These are phyloP conservation scores for Golubevia sp. DNA, from an alignment of 1,284 basidiomycete genomes.

Conservation along the genomic window DNA sequence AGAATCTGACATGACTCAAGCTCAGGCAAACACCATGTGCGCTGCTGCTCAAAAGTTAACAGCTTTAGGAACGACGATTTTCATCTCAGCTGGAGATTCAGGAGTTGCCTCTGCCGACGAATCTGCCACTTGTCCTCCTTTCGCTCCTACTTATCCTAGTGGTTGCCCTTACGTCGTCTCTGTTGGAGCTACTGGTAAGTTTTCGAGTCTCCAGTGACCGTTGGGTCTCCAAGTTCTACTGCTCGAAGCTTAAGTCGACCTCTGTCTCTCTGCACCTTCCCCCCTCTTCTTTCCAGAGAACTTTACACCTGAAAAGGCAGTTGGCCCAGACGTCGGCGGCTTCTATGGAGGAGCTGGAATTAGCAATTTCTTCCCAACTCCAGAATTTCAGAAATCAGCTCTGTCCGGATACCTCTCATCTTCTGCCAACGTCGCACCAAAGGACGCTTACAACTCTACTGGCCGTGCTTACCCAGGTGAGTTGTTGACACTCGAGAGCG, in stretches of 20 bases:
- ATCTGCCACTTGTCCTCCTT: neutral
- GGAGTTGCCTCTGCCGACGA: constrained; percentile 7
- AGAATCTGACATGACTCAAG: constrained; percentile 6
- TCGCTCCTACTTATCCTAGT: constrained; percentile 15
- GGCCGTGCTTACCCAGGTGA: constrained; percentile 10
- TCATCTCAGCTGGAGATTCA: constrained; percentile 1
- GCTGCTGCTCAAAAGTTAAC: constrained; percentile 10
- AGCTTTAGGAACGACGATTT: constrained; percentile 10
- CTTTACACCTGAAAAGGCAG: neutral
- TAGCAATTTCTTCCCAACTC: constrained; percentile 5
- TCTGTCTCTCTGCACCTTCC: too few relatives aligned
- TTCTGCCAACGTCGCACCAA: neutral
- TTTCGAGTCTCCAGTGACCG: too few relatives aligned
- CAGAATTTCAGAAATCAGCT: constrained; percentile 5
- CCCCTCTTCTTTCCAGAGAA: too few relatives aligned
- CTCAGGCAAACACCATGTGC: constrained; percentile 14
- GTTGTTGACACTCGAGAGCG: too few relatives aligned
- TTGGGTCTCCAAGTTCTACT: too few relatives aligned
- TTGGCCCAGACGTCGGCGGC: constrained; percentile 5
- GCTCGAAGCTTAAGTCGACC: too few relatives aligned
- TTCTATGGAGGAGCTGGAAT: constrained; percentile 8
- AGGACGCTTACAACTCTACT: constrained; percentile 11
- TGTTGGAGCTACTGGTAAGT: constrained; percentile 13
- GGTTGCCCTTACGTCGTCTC: constrained; percentile 15
- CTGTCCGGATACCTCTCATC: constrained; percentile 4